Base-by-base conservation (phyloP, 1,284 basidiomycete genomes). In the Ceratobasidium sp. region DNA sequence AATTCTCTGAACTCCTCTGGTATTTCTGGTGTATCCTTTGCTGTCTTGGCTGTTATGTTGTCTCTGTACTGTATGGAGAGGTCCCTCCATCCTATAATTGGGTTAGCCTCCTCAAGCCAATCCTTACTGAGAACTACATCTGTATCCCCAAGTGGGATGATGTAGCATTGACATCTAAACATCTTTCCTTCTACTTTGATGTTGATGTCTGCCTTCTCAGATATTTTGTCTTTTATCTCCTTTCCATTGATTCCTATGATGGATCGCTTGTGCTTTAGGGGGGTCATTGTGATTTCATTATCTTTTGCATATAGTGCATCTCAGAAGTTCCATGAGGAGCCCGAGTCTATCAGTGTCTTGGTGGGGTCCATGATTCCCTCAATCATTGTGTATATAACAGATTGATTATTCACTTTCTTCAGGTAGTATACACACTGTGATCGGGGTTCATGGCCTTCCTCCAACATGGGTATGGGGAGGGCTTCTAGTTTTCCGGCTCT, bases 401-500 rank as follows among this genome's bases (percentile, higher is more conserved):
- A 8, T 16, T 52, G 3, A 3, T 48, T 48, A 18, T 18, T 55
- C 1, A 5, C 18, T 55, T 55, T 55, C 52, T 7, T 55, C 1
- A 55, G 52, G n/a, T 52, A 55, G 35, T 69, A 69, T 57, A 69
- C 52, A 69, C n/a, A 12, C 4, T 44, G 20, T 6, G n/a, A 2
- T 30, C 35, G 50, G n/a, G 38, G 16, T 35, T 44, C 1, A 0
- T 27, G 3, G 12, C 23, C 23, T 2, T 38, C 41, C 6, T 4
- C 64, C 44, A 35, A 69, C 67, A 69, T 69, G 67, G 67, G 41
- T 57, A 2, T 52, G 44, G 67, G 18, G 5, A 7, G 38, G 7
- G 35, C 35, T 7, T 69, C 18, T 41, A 69, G 67, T 57, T 69
- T 69, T 69, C 52, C n/a, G 38, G 57, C 50, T 68, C 44, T 1